Evolutionary conservation across 1,284 basidiomycete species (phyloP).

Genomic region (Puccinia novopanici): DNA sequence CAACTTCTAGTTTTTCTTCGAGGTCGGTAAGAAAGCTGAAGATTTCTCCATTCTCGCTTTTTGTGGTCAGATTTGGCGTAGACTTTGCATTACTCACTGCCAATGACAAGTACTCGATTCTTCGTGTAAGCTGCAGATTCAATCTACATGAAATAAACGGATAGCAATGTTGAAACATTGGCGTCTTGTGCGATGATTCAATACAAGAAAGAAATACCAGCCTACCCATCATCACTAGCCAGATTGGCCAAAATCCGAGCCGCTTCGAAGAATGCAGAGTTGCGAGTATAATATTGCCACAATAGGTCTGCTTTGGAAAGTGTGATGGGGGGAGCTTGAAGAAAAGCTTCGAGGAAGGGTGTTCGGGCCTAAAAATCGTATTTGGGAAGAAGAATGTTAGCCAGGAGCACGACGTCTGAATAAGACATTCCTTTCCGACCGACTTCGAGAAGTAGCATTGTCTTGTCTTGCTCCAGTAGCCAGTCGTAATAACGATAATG

Average conservation of each 20-base stretch:
- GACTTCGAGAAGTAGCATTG: constrained; percentile 87
- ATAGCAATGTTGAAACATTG: background rate
- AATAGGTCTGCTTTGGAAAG: constrained; percentile 82
- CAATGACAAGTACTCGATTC: constrained; percentile 72
- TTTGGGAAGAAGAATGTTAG: constrained; percentile 31
- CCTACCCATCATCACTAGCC: constrained; percentile 81
- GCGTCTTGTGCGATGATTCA: background rate
- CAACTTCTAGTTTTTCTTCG: constrained; percentile 95
- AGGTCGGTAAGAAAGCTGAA: constrained; percentile 88
- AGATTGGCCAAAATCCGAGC: constrained; percentile 82
- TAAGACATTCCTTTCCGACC: constrained; percentile 53
- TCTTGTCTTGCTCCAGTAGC: constrained; percentile 75
- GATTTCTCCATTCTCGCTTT: constrained; percentile 73
- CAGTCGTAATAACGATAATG: constrained; percentile 93
- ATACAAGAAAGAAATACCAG: constrained; percentile 48
- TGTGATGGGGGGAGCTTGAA: constrained; percentile 76
- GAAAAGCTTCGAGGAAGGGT: constrained; percentile 80
- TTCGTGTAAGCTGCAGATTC: constrained; percentile 31
- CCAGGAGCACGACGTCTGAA: background rate
- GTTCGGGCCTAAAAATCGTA: constrained; percentile 69
- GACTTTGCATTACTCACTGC: constrained; percentile 95
- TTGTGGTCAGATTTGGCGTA: constrained; percentile 69
- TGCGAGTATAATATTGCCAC: constrained; percentile 96
- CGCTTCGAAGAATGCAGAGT: constrained; percentile 78
- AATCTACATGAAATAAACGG: background rate